Percentiles rank a stretch among this genome's conserved stretches.
phyloP scores from a whole-genome alignment of 495 filamentous ascomycete genomes.

The Emericellopsis terricola region DNA sequence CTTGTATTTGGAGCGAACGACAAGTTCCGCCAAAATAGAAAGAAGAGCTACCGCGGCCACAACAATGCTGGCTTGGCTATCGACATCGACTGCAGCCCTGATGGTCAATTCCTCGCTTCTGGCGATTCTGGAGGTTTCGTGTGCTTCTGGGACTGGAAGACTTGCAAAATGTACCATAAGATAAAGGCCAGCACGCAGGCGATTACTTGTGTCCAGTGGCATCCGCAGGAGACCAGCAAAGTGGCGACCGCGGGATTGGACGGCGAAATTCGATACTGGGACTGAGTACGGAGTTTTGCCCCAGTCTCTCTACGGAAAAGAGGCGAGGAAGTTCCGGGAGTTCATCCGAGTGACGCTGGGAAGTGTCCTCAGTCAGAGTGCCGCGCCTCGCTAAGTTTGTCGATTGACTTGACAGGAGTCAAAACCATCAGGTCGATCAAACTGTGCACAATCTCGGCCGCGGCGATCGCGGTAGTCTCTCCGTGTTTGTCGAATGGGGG shows the following conservation, averaged over 20 bases:
- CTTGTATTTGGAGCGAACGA: constrained; percentile 85
- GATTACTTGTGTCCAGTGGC: constrained; percentile 73
- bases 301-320: no score
- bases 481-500: constrained; percentile 54
- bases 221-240: constrained; percentile 88
- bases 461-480: constrained; percentile 50
- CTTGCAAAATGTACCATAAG: constrained; percentile 95
- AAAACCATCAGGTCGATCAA: constrained; percentile 20
- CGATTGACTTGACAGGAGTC: constrained; percentile 8
- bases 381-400: no score
- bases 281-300: constrained; percentile 36
- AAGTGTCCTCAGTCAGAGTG: no score
- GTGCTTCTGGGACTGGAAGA: constrained; percentile 99
- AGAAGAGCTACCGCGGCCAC: constrained; percentile 90
- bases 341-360: no score
- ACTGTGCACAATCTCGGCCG: constrained; percentile 25
- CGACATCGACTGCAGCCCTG: constrained; percentile 73
- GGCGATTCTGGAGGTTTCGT: constrained; percentile 78
- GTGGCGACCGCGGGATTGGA: constrained; percentile 81
- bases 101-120: constrained; percentile 70
- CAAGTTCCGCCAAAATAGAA: constrained; percentile 91
- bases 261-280: constrained; percentile 86
- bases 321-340: no score
- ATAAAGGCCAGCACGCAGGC: constrained; percentile 64
- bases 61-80: constrained; percentile 90